Conservation (phyloP, 2,329 filamentous ascomycete genomes). For the Penicillium sp. region DNA sequence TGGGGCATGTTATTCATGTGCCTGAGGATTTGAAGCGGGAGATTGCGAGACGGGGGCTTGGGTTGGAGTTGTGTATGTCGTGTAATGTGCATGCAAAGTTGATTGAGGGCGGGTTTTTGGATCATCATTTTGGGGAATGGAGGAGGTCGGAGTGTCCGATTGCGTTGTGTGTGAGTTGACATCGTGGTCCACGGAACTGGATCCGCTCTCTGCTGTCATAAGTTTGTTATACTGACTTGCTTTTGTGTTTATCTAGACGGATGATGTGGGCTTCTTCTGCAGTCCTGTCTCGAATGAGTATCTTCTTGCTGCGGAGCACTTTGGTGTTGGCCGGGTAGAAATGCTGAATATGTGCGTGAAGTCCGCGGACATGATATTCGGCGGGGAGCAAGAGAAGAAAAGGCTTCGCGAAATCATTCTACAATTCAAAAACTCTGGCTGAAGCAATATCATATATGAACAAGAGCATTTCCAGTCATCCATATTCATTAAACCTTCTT, state of each 20-base stretch:
- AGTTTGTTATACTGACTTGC: not conserved
- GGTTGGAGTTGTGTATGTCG: slow-evolving; percentile 75
- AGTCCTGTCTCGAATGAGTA: slow-evolving; percentile 78
- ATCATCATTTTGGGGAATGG: slow-evolving; percentile 81
- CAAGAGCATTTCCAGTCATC: not conserved
- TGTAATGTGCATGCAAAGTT: slow-evolving; percentile 79
- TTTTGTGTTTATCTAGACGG: slow-evolving; percentile 58
- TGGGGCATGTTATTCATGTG: slow-evolving; percentile 80
- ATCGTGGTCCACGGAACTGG: not conserved
- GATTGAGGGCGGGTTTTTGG: slow-evolving; percentile 64
- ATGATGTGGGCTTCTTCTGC: slow-evolving; percentile 80
- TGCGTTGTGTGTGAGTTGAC: slow-evolving; percentile 67
- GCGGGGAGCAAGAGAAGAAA: slow-evolving; percentile 60
- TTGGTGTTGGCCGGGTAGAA: slow-evolving; percentile 55
- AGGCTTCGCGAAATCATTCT: slow-evolving; percentile 21
- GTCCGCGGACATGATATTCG: slow-evolving; percentile 68
- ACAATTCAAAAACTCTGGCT: not conserved
- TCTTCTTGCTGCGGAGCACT: slow-evolving; percentile 69
- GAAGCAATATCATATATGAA: not conserved
- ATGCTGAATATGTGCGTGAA: slow-evolving; percentile 61
- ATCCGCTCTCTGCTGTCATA: not conserved
- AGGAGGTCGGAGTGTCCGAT: slow-evolving; percentile 60
- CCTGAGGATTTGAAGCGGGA: slow-evolving; percentile 60
- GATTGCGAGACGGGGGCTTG: slow-evolving; percentile 59
- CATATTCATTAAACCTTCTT: not conserved